Evolutionary conservation across 148 eudicot genomes (phyloP).

Genomic region (Linanthus parryae): DNA sequence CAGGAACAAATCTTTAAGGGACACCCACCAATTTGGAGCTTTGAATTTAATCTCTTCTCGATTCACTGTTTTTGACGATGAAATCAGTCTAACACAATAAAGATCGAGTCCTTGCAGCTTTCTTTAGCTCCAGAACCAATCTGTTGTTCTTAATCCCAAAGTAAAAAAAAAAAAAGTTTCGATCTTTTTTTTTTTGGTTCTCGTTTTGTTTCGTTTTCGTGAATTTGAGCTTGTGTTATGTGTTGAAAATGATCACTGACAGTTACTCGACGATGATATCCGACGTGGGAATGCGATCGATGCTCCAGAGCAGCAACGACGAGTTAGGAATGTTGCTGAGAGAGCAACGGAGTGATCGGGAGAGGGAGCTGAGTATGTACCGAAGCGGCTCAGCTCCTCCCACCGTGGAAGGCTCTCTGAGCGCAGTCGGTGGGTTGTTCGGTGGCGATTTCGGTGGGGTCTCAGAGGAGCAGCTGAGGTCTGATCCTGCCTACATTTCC

Average conservation of each 20-base stretch:
- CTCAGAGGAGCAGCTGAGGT: slow-evolving; percentile 47
- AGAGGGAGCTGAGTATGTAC: slow-evolving; percentile 32
- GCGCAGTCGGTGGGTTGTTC: slow-evolving; percentile 37
- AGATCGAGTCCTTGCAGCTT: slow-evolving; percentile 9
- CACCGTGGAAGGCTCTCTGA: slow-evolving; percentile 56
- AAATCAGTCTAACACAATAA: slow-evolving; percentile 11
- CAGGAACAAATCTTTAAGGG: not conserved
- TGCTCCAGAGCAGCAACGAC: slow-evolving; percentile 28
- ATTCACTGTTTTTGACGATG: slow-evolving; percentile 6
- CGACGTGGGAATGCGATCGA: slow-evolving; percentile 14
- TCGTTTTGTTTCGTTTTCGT: not conserved
- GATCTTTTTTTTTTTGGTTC: too few relatives aligned
- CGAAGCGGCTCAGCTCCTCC: slow-evolving; percentile 87
- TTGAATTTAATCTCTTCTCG: not conserved
- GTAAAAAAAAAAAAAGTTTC: too few relatives aligned
- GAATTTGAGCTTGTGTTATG: not conserved
- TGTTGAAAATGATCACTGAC: slow-evolving; percentile 34
- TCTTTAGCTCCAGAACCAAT: slow-evolving; percentile 9
- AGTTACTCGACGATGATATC: slow-evolving; percentile 12
- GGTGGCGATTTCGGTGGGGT: slow-evolving; percentile 18
- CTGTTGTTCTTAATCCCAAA: not conserved
- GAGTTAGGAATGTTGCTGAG: slow-evolving; percentile 41
- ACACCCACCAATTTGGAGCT: not conserved
- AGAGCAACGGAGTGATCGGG: slow-evolving; percentile 32
- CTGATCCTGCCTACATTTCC: slow-evolving; percentile 57